Conservation (phyloP, 2,329 filamentous ascomycete genomes). For the Nemania diffusa region DNA sequence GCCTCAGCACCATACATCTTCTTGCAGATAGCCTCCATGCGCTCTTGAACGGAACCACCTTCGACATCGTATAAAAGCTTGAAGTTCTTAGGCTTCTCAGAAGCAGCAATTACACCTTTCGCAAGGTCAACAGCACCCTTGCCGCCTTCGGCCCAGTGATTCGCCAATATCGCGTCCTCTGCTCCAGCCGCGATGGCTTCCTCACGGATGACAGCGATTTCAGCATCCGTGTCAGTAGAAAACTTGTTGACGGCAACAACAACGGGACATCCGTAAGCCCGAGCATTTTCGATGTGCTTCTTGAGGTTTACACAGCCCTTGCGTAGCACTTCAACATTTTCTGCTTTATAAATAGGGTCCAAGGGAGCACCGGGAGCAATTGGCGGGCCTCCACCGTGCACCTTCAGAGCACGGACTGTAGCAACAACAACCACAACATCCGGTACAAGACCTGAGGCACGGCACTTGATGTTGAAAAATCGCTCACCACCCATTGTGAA, state of each 20-base stretch:
- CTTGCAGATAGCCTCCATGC: conserved; percentile 89
- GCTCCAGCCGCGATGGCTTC: conserved; percentile 92
- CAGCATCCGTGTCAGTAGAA: conserved; percentile 90
- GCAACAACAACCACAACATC: conserved; percentile 96
- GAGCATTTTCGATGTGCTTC: conserved; percentile 95
- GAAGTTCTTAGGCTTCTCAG: conserved; percentile 86
- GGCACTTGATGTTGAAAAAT: conserved; percentile 99
- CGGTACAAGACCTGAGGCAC: conserved; percentile 89
- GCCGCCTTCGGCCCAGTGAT: conserved; percentile 97
- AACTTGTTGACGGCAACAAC: conserved; percentile 98
- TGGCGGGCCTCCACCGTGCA: conserved; percentile 95
- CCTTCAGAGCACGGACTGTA: conserved; percentile 94
- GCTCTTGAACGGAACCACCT: conserved; percentile 78
- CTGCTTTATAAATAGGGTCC: conserved; percentile 88
- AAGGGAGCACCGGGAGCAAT: conserved; percentile 88
- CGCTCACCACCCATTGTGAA: conserved; percentile 99
- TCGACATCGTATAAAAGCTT: conserved; percentile 86
- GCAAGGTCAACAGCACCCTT: conserved; percentile 90
- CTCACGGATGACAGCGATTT: conserved; percentile 88
- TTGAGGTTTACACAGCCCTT: conserved; percentile 92
- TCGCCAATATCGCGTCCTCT: conserved; percentile 90
- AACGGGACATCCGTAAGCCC: conserved; percentile 88
- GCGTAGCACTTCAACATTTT: conserved; percentile 92
- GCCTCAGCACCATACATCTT: conserved; percentile 93
- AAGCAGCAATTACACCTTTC: conserved; percentile 83